Base-by-base conservation (phyloP, 164 flowering plant species). In the Nymphaea thermarum region DNA sequence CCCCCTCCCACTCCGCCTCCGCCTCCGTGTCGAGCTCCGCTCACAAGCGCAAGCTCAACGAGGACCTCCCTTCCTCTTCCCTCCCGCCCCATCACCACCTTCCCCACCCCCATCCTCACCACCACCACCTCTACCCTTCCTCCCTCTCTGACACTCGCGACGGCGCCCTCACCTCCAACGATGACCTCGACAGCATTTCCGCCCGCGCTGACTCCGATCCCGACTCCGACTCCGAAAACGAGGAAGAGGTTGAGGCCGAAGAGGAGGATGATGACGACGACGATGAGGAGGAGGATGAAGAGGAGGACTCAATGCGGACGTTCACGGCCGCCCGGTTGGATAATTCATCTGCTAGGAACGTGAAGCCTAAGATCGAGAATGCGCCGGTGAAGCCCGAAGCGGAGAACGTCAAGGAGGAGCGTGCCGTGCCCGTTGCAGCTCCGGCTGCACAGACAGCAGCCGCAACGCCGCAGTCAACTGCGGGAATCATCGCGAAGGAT, bases 1-100 rank as follows among this genome's bases (percentile, higher is more conserved):
- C 98, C 0, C 96, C 98, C 2, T 92, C 96, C n/a, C 94, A 93
- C 80, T 90, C 98, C 6, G 94, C 88, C 36, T 87, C 98, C 36
- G 89, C 89, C 61, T 85, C 98, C 71, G 90, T 89, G 68, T 79
- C 89, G 42, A 86, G 91, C 42, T 85, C 98, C 55, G 78, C 85
- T 51, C 93, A 83, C 86, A 90, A 87, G 73, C 91, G 95, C 70
- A 93, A 90, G 80, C 82, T 84, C 65, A 42, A 71, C 77, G 16
- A 79, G 78, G 45, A 87, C 84, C 74, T 87, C 85, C 78, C 82
- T 80, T 44, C 90, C 89, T 2, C 55, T 6, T 47, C 55, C 55
- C 7, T 12, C 12, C 12, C 12, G 55, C 55, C 84, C 82, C 1
- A 81, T 85, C 43, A 12, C 68, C 62, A 42, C 69, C 64, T 60